Percentiles rank a stretch among this genome's conserved stretches.
Evolutionary conservation across 1,139 yeast species (phyloP).

Genomic region (Saccharomycopsis hybrid): DNA sequence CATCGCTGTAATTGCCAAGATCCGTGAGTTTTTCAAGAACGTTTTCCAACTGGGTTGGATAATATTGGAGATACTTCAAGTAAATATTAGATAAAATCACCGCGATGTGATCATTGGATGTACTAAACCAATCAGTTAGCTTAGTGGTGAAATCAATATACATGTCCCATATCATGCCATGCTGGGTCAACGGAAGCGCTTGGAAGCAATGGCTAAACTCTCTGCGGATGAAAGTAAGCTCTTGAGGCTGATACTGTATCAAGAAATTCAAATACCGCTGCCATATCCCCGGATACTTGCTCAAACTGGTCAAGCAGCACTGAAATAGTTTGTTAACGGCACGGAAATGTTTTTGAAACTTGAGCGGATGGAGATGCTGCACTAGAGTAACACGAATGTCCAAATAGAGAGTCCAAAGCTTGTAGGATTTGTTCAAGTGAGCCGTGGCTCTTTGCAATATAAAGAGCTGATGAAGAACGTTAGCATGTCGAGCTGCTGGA

Average conservation of each 20-base stretch:
- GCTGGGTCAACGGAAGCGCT: conserved; percentile 46
- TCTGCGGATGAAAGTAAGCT: conserved; percentile 40
- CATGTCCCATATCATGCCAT: conserved; percentile 54
- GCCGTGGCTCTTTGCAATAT: conserved; percentile 50
- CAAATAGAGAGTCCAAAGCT: conserved; percentile 52
- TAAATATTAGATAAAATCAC: conserved; percentile 38
- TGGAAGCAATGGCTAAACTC: conserved; percentile 50
- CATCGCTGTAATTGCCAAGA: conserved; percentile 25
- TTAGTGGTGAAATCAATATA: conserved; percentile 46
- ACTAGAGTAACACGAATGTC: conserved; percentile 34
- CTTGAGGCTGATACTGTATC: conserved; percentile 27
- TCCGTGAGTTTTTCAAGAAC: conserved; percentile 30
- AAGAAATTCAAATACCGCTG: conserved; percentile 44
- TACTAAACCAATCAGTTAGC: not conserved
- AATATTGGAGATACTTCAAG: conserved; percentile 38
- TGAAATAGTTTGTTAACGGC: conserved; percentile 41
- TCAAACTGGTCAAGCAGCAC: conserved; percentile 38
- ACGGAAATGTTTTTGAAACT: conserved; percentile 30
- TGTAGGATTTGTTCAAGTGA: conserved; percentile 42
- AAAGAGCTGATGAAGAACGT: conserved; percentile 33
- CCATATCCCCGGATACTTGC: conserved; percentile 52
- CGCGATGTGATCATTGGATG: conserved; percentile 32
- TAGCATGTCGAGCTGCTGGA: conserved; percentile 5
- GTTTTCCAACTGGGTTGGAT: conserved; percentile 32
- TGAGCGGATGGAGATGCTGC: conserved; percentile 29